Percentiles rank a stretch among this genome's conserved stretches.
These are phyloP conservation scores for Vitis hybrid DNA, from an alignment of 177 flowering plant species.

Conservation along the genomic window DNA sequence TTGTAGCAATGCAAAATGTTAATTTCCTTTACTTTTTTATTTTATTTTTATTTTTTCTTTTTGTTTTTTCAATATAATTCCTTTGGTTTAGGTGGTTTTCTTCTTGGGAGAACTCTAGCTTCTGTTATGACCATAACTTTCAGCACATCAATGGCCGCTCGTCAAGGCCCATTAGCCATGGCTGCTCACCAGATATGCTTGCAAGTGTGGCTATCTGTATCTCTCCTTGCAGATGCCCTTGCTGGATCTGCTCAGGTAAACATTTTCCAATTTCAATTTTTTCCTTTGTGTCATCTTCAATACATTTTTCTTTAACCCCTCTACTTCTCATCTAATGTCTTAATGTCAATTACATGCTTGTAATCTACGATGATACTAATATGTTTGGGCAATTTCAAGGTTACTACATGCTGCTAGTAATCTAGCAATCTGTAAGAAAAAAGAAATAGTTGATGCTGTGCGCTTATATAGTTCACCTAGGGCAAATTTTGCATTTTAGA, in stretches of 20 bases:
- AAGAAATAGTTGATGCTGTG: no score
- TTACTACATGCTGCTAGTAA: no score
- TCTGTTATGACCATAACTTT: slow-evolving; percentile 59
- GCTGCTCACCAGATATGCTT: slow-evolving; percentile 80
- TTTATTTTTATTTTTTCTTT: background rate
- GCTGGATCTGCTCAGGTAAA: slow-evolving; percentile 73
- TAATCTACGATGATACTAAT: no score
- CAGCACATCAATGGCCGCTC: slow-evolving; percentile 82
- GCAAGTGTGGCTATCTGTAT: slow-evolving; percentile 77
- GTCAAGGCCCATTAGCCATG: slow-evolving; percentile 75
- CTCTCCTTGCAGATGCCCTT: slow-evolving; percentile 71
- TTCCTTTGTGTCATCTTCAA: background rate
- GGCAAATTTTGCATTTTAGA: no score
- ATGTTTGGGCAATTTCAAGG: no score
- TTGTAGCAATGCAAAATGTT: background rate
- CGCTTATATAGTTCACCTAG: no score
- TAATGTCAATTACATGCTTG: no score
- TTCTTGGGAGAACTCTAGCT: slow-evolving; percentile 70
- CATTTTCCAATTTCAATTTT: no score
- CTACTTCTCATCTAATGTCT: background rate
- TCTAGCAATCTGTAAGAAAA: no score
- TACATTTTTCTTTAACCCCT: background rate
- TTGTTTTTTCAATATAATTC: background rate
- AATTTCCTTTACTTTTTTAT: background rate
- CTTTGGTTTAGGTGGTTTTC: slow-evolving; percentile 57